phyloP scores from a whole-genome alignment of 2,329 filamentous ascomycete species.

The Teratosphaeria viscida region DNA sequence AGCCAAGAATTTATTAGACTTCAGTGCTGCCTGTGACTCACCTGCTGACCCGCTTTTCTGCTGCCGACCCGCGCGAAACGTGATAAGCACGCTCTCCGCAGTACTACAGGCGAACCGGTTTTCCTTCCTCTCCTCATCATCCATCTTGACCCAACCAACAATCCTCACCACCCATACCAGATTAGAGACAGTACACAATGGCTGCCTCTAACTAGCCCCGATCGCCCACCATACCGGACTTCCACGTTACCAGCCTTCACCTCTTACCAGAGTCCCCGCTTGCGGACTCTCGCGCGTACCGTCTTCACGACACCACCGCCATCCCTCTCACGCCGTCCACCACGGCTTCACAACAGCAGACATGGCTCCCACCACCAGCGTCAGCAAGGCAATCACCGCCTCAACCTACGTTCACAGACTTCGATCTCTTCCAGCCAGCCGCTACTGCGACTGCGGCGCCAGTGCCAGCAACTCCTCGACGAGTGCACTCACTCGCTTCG shows the following conservation, averaged over 20 bases:
- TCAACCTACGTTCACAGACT: constrained; percentile 48
- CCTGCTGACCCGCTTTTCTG: neutral
- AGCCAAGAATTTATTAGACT: neutral
- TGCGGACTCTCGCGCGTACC: constrained; percentile 25
- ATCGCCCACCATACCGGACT: constrained; percentile 22
- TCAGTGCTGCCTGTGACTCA: neutral
- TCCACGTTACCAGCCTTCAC: constrained; percentile 7
- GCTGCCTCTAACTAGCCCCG: constrained; percentile 22
- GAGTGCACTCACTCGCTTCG: constrained; percentile 44
- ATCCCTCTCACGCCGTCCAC: constrained; percentile 67
- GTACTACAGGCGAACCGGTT: neutral
- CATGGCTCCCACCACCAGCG: constrained; percentile 62
- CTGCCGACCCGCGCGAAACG: neutral
- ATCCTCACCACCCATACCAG: constrained; percentile 6
- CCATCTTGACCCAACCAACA: constrained; percentile 4
- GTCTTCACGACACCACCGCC: constrained; percentile 34
- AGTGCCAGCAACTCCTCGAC: constrained; percentile 29
- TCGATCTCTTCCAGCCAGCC: constrained; percentile 59
- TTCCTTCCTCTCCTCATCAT: constrained; percentile 6
- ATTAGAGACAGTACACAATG: constrained; percentile 23
- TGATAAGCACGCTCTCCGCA: neutral
- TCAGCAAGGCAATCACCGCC: constrained; percentile 42
- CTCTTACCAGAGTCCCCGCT: constrained; percentile 22
- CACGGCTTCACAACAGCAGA: constrained; percentile 64
- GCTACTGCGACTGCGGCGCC: constrained; percentile 27